A percentile compares a stretch with the other conserved stretches of the same genome.
phyloP scores from a whole-genome alignment of 2,329 filamentous ascomycete species.

The Coniochaeta sp. region DNA sequence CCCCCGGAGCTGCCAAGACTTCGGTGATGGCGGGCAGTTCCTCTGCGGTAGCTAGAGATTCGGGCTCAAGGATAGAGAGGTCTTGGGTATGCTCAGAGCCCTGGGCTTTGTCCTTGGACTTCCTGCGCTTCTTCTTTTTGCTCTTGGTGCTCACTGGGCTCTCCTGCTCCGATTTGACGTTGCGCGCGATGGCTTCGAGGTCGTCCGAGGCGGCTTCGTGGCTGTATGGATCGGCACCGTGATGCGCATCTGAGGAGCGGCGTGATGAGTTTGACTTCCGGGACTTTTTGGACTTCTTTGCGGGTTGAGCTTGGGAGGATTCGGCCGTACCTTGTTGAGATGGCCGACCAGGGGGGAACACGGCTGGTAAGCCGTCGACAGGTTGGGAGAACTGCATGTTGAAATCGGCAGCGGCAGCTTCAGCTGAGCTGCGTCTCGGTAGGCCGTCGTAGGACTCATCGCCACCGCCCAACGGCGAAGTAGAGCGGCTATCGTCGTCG shows the following conservation, averaged over 20 bases:
- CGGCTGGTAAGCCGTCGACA: background rate
- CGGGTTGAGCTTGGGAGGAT: background rate
- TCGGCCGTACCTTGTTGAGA: too few species aligned
- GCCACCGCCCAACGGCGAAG: background rate
- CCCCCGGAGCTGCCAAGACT: too few species aligned
- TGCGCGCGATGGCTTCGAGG: background rate
- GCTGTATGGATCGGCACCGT: background rate
- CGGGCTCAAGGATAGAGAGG: background rate
- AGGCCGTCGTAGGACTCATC: background rate
- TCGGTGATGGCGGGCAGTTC: background rate
- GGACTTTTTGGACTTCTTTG: background rate
- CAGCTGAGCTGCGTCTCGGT: conserved; percentile 11
- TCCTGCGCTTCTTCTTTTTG: conserved; percentile 1
- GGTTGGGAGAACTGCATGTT: conserved; percentile 15
- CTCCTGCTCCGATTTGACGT: background rate
- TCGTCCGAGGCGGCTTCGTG: background rate
- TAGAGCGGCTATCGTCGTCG: background rate
- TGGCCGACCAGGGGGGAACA: too few species aligned
- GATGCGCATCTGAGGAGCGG: background rate
- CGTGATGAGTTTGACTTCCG: background rate
- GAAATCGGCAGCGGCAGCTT: conserved; percentile 18
- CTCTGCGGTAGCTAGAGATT: background rate
- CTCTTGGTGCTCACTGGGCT: background rate
- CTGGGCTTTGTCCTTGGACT: conserved; percentile 1
- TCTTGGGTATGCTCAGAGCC: background rate